Percentiles rank a stretch among this genome's conserved stretches.
These are phyloP conservation scores for Macrotyloma uniflorum DNA, from an alignment of 306 rosid genomes.

Conservation along the genomic window DNA sequence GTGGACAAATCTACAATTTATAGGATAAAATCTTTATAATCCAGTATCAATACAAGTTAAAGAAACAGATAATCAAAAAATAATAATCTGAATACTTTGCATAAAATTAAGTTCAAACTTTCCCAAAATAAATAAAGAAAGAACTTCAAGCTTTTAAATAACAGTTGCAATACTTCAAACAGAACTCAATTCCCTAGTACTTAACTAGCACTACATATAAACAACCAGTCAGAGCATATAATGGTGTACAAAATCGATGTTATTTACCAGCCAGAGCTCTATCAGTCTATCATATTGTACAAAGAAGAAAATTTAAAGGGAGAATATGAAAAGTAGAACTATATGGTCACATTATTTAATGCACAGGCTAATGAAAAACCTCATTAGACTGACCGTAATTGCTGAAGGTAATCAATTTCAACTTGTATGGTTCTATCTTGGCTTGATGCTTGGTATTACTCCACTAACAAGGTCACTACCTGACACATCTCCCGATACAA, in stretches of 20 bases:
- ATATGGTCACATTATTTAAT: conserved; percentile 22
- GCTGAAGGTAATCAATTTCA: not conserved
- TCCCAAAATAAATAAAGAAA: not conserved
- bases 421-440: conserved; percentile 56
- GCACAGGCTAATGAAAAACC: not conserved
- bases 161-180: not conserved
- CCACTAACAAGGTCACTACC: conserved; percentile 89
- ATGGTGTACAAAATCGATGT: conserved; percentile 32
- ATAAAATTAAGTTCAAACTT: not conserved
- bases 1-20: too few species aligned
- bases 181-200: not conserved
- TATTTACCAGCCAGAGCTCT: conserved; percentile 29
- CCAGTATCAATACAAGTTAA: not conserved
- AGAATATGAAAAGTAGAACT: conserved; percentile 20
- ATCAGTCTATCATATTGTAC: conserved; percentile 18
- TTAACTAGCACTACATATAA: not conserved
- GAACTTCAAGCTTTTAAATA: not conserved
- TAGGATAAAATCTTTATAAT: not conserved
- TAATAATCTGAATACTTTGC: not conserved
- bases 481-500: conserved; percentile 66
- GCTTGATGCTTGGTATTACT: conserved; percentile 73
- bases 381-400: not conserved
- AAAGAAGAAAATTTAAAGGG: conserved; percentile 25
- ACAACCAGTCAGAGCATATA: not conserved
- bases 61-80: not conserved